Evolutionary conservation across 2,329 filamentous ascomycete species (phyloP), one percentile per base, ranked within the genome.

Genomic region (Acephala macrosclerotiorum): DNA sequence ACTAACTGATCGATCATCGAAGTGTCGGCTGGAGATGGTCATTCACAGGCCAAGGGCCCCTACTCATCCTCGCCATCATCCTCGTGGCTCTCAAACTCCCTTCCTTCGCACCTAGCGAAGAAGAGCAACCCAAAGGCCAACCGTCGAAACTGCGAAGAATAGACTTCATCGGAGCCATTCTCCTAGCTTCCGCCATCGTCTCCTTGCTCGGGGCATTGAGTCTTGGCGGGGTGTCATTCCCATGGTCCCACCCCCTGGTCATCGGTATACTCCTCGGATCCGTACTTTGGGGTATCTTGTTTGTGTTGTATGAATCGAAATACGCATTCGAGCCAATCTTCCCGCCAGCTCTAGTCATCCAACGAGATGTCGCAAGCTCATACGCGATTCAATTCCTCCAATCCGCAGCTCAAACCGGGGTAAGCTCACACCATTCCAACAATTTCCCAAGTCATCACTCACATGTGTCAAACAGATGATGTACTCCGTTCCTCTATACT

Each of bases 401-500:
- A 67, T 77, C 80, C 0, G 81, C 82, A 0, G 85, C 87, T 0
- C 90, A 92, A 71, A 75, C 87, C 9, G 84, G 82, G 0, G 83
- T 88, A 71, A 70, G 81, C 51, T 56, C 40, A 2, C 12, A 11
- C 47, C 38, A 57, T n/a, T n/a, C n/a, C n/a, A n/a, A n/a, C n/a
- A n/a, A n/a, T n/a, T n/a, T n/a, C n/a, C n/a, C n/a, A n/a, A n/a
- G n/a, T n/a, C n/a, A n/a, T n/a, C n/a, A n/a, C n/a, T n/a, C n/a
- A n/a, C n/a, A n/a, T n/a, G n/a, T n/a, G n/a, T n/a, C n/a, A 12
- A 16, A 56, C 66, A 82, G 77, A 80, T 89, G 73, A 88, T 91
- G 85, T 89, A 88, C 61, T 83, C 84, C 0, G 84, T 92, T 0
- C 90, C 90, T 0, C 76, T 92, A 0, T 92, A 92, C 77, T 93